phyloP scores from a whole-genome alignment of 2,329 filamentous ascomycete species.

The Dothideomycetidae sp. region DNA sequence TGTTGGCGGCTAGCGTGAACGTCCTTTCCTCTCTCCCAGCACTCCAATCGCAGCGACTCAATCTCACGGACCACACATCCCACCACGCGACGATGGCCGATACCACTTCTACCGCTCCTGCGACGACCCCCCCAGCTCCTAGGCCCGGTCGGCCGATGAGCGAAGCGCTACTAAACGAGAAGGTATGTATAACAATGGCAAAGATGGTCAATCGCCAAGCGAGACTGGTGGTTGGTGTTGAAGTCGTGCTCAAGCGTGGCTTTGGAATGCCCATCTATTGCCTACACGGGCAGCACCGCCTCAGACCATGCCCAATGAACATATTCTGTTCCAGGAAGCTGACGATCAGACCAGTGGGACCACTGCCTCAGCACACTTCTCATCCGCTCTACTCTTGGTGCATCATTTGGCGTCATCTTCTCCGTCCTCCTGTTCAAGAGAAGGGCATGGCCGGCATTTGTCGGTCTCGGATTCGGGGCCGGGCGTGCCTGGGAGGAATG shows the following conservation, averaged over 20 bases:
- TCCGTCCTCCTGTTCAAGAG: slow-evolving; percentile 97
- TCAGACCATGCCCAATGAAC: neutral
- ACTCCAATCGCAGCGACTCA: no score
- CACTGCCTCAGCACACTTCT: slow-evolving; percentile 94
- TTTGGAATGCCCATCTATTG: neutral
- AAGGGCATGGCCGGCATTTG: slow-evolving; percentile 91
- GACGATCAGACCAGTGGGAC: slow-evolving; percentile 59
- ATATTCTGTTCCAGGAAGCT: no score
- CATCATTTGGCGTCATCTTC: slow-evolving; percentile 96
- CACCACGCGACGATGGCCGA: slow-evolving; percentile 49
- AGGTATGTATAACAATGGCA: slow-evolving; percentile 47
- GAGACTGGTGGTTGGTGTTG: neutral
- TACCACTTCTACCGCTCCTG: slow-evolving; percentile 34
- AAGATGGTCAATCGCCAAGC: neutral
- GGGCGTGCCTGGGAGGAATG: slow-evolving; percentile 97
- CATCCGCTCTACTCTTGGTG: slow-evolving; percentile 89
- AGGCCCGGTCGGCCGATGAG: slow-evolving; percentile 70
- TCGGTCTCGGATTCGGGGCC: slow-evolving; percentile 87
- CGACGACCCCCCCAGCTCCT: slow-evolving; percentile 48
- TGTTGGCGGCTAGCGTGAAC: no score
- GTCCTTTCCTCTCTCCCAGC: no score
- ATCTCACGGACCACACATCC: no score
- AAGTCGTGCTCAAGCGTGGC: neutral
- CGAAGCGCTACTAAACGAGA: slow-evolving; percentile 96
- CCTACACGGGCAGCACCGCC: no score